Conservation (phyloP, 176 grass and related monocot species). For the Thinopyrum elongatum region DNA sequence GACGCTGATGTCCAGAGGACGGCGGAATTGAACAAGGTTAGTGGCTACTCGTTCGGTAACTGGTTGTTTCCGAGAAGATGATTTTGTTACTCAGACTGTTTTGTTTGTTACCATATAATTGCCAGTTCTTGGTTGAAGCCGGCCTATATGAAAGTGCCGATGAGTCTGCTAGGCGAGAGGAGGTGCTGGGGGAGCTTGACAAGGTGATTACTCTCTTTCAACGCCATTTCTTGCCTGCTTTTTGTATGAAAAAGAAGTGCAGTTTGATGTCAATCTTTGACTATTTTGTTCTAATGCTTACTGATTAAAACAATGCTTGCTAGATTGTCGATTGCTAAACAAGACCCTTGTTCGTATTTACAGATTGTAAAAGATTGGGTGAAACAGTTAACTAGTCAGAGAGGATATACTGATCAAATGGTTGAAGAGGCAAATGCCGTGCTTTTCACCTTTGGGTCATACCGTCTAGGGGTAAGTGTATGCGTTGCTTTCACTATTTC, state of each 20-base stretch:
- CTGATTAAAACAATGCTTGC: not conserved
- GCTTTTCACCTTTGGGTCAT: conserved; percentile 96
- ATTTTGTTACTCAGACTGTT: not conserved
- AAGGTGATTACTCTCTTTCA: conserved; percentile 35
- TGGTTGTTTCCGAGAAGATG: not conserved
- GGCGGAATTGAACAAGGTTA: conserved; percentile 58
- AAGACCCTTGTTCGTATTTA: not conserved
- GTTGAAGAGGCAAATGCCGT: conserved; percentile 88
- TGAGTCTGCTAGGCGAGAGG: conserved; percentile 58
- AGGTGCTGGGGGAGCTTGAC: conserved; percentile 75
- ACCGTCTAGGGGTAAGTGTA: conserved; percentile 73
- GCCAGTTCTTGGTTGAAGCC: conserved; percentile 69
- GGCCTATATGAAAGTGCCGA: conserved; percentile 62
- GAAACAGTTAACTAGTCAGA: conserved; percentile 79
- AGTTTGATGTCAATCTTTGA: not conserved
- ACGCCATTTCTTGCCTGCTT: not conserved
- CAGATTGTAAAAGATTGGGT: conserved; percentile 93
- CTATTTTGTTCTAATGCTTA: not conserved
- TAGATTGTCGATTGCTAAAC: not conserved
- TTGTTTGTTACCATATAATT: not conserved
- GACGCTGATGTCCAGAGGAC: conserved; percentile 67
- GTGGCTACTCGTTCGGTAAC: not conserved
- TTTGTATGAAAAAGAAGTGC: not conserved
- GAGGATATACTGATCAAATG: conserved; percentile 94
- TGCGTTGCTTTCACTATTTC: not conserved